Base-by-base conservation (phyloP, 257 asterid genomes). In the Pogostemon cablin region DNA sequence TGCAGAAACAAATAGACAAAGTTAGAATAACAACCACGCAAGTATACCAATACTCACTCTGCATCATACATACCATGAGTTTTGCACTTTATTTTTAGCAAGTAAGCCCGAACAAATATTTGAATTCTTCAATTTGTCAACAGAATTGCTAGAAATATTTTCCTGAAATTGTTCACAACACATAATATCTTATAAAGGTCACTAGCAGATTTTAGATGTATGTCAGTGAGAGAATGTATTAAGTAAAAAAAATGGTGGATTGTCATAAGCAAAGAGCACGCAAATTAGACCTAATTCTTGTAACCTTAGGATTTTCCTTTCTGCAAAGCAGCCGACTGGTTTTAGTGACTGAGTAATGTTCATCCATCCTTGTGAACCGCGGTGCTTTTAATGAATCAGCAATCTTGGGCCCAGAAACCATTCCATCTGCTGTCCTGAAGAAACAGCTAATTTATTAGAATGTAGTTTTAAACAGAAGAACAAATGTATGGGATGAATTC, bases 261-360 rank as follows among this genome's bases (percentile, higher is more conserved):
- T 35, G 38, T 8, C 55, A 41, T 57, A 65, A 53, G 62, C 4
- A 52, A 74, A 11, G 57, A 41, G 41, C 41, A 63, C 38, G 25
- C 52, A 48, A 58, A 69, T 44, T 55, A 46, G 58, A 70, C 57
- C 70, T 32, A 54, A 56, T 57, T 41, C 63, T 39, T 41, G 60
- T 9, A 71, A 93, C 97, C 97, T 90, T 87, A 64, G 55, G 66
- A 78, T 52, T 76, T 62, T 84, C 92, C 79, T 82, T 82, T 81
- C 79, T 77, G 54, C 77, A 67, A 60, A 86, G 86, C 79, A 86
- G 77, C 65, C 82, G 77, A 81, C 81, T 86, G 80, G 74, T 84
- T 84, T 90, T 93, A 41, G 83, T 84, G 73, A 79, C 86, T 12
- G 90, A 90, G 81, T 72, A 93, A 58, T 86, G 81, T 65, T 82